Conservation (phyloP, 768 basidiomycete species). For the Psilocybe cubensis region DNA sequence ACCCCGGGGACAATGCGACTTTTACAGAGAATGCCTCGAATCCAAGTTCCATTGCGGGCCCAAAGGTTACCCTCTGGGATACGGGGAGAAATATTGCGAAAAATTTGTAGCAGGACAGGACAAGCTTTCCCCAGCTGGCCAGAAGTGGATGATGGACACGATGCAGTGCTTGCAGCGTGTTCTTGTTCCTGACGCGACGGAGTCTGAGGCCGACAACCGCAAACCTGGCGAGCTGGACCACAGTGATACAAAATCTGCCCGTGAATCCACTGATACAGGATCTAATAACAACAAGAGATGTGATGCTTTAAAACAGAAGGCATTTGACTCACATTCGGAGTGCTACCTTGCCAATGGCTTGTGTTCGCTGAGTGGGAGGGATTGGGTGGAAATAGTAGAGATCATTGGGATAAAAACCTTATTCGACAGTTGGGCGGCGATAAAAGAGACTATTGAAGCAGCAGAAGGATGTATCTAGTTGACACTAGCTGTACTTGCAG, state of each 20-base stretch:
- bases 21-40: constrained; percentile 50
- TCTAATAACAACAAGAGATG: constrained; percentile 27
- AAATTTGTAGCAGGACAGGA: constrained; percentile 35
- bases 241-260: background rate
- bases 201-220: background rate
- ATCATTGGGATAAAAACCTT: constrained; percentile 38
- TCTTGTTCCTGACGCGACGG: constrained; percentile 39
- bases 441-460: constrained; percentile 30
- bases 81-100: constrained; percentile 43
- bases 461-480: constrained; percentile 34
- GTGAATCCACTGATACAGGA: background rate
- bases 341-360: constrained; percentile 48
- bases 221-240: too few species aligned
- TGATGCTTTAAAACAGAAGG: constrained; percentile 33
- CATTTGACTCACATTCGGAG: constrained; percentile 43
- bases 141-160: constrained; percentile 46
- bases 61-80: constrained; percentile 44
- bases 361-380: constrained; percentile 35
- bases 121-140: constrained; percentile 34
- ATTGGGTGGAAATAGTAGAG: constrained; percentile 40
- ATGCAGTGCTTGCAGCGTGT: constrained; percentile 50
- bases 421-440: constrained; percentile 31
- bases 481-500: background rate
- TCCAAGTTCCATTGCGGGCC: constrained; percentile 47
- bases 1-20: constrained; percentile 40